phyloP scores from a whole-genome alignment of 495 filamentous ascomycete genomes.

The Penicillium cosmopolitanum region DNA sequence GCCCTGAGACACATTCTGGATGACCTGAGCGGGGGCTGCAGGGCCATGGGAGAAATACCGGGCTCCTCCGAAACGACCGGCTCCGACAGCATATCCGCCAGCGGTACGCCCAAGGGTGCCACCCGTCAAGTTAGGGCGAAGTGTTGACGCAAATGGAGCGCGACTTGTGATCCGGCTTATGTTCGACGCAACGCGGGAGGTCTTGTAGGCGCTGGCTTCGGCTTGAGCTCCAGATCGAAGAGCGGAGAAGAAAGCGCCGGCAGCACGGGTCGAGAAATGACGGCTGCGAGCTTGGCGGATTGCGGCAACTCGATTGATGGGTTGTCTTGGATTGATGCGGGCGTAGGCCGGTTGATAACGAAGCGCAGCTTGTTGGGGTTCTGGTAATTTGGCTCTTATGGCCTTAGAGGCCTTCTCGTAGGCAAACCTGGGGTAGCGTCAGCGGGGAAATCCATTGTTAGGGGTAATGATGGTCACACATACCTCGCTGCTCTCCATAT shows the following conservation, averaged over 20 bases:
- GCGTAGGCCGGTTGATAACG: constrained; percentile 57
- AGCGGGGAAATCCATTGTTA: constrained; percentile 11
- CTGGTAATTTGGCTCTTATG: constrained; percentile 63
- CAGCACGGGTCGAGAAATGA: constrained; percentile 72
- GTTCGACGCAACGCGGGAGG: constrained; percentile 66
- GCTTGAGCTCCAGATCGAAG: constrained; percentile 54
- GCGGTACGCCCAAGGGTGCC: constrained; percentile 83
- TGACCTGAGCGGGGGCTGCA: constrained; percentile 80
- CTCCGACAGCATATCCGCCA: constrained; percentile 79
- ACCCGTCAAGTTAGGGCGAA: constrained; percentile 90
- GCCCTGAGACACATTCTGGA: constrained; percentile 92
- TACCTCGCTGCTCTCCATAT: constrained; percentile 68
- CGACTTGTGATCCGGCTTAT: constrained; percentile 69
- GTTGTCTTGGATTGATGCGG: constrained; percentile 62
- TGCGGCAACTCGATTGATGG: constrained; percentile 70
- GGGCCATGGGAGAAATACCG: constrained; percentile 91
- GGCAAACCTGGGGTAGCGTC: constrained; percentile 55
- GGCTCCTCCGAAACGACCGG: constrained; percentile 69
- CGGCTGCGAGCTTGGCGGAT: constrained; percentile 73
- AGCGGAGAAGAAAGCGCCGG: constrained; percentile 65
- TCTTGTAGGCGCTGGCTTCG: constrained; percentile 66
- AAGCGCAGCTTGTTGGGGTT: constrained; percentile 45
- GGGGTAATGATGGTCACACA: constrained; percentile 16
- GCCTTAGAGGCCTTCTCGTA: constrained; percentile 65
- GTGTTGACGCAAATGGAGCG: constrained; percentile 85